phyloP scores from a whole-genome alignment of 805 yeast species.

The Metschnikowia vanudenii region DNA sequence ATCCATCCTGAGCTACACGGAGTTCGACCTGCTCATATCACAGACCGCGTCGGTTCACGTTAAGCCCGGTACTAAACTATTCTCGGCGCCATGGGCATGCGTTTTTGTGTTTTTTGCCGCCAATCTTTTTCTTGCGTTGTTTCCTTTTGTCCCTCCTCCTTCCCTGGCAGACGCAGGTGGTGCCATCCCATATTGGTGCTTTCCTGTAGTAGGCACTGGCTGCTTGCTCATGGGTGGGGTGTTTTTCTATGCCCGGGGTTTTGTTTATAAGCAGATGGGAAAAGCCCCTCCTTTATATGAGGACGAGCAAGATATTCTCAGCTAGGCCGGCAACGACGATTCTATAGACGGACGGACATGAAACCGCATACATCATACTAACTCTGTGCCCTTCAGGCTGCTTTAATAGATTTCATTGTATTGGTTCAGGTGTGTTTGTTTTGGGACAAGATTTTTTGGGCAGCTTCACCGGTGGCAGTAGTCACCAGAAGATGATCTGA shows the following conservation, averaged over 20 bases:
- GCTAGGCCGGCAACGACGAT: too few relatives aligned
- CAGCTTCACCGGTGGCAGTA: too few relatives aligned
- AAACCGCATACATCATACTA: too few relatives aligned
- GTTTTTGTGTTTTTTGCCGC: slow-evolving; percentile 41
- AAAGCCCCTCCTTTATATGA: slow-evolving; percentile 18
- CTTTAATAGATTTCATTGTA: too few relatives aligned
- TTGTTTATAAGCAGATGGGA: slow-evolving; percentile 10
- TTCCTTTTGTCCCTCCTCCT: slow-evolving; percentile 60
- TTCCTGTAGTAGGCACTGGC: slow-evolving; percentile 52
- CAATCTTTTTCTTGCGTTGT: slow-evolving; percentile 50
- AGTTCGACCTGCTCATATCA: slow-evolving; percentile 19
- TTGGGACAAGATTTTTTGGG: too few relatives aligned
- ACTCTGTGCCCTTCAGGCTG: too few relatives aligned
- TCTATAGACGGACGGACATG: too few relatives aligned
- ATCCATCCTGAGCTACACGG: slow-evolving; percentile 16
- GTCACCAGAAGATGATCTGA: too few relatives aligned
- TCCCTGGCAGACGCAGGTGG: slow-evolving; percentile 22
- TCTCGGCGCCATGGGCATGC: slow-evolving; percentile 32
- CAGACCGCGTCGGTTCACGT: not conserved
- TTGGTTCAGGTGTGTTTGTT: too few relatives aligned
- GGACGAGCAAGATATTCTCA: slow-evolving; percentile 7
- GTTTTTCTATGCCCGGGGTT: slow-evolving; percentile 19
- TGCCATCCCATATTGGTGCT: slow-evolving; percentile 54
- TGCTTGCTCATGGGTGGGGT: slow-evolving; percentile 44
- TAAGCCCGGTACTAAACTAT: slow-evolving; percentile 5